Conservation (phyloP, 1,284 basidiomycete genomes). For the Neolentinus lepideus region DNA sequence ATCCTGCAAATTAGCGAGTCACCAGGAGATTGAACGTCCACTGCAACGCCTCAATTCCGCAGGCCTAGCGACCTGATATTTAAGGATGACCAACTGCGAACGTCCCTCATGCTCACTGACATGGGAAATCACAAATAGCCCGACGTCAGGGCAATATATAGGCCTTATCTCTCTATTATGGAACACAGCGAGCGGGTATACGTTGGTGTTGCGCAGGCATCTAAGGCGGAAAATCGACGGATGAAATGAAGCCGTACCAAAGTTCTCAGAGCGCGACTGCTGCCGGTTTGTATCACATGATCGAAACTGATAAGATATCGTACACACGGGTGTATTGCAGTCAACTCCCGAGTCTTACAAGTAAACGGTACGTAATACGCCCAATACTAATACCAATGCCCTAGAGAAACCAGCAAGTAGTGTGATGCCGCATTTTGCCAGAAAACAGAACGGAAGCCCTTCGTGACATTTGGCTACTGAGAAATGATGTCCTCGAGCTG, state of each 20-base stretch:
- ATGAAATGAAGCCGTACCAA: background rate
- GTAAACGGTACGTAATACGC: too few relatives aligned
- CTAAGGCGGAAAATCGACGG: background rate
- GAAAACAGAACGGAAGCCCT: background rate
- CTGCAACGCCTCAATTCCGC: background rate
- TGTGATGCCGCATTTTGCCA: too few relatives aligned
- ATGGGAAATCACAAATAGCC: background rate
- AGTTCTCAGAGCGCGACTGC: background rate
- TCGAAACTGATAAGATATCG: background rate
- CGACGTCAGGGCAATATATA: background rate
- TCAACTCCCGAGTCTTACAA: too few relatives aligned
- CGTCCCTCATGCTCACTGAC: background rate
- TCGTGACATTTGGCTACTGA: background rate
- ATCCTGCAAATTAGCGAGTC: background rate
- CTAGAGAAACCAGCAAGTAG: too few relatives aligned
- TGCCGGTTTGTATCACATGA: background rate
- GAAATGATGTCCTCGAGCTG: conserved; percentile 46
- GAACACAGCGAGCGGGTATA: background rate
- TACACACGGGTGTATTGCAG: too few relatives aligned
- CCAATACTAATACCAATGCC: too few relatives aligned
- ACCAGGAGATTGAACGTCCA: background rate
- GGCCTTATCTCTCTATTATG: background rate
- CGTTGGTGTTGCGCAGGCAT: background rate
- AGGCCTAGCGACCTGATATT: background rate
- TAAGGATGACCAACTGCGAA: background rate